phyloP scores from a whole-genome alignment of 1,139 yeast species.

The Suhomyces kunorum region DNA sequence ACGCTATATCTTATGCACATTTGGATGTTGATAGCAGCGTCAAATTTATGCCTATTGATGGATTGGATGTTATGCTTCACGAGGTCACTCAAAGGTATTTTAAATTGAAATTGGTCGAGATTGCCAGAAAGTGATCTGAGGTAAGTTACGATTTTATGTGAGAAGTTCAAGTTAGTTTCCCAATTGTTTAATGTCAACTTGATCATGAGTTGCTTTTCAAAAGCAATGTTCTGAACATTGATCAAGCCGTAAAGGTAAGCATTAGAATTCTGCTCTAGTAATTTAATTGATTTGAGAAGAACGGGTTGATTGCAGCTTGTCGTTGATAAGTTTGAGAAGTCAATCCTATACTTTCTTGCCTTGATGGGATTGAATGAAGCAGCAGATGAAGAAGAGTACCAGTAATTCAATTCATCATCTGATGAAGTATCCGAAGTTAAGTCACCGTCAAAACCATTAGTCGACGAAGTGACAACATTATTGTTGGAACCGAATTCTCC shows the following conservation, averaged over 20 bases:
- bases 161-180: conserved; percentile 34
- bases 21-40: conserved; percentile 17
- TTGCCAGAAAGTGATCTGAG: conserved; percentile 28
- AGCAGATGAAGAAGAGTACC: conserved; percentile 9
- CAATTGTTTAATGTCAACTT: conserved; percentile 44
- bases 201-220: conserved; percentile 37
- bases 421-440: conserved; percentile 21
- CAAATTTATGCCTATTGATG: conserved; percentile 1
- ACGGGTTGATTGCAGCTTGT: conserved; percentile 10
- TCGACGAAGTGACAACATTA: neutral
- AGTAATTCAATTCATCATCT: conserved; percentile 21
- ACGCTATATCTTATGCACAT: conserved; percentile 25
- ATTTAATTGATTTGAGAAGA: conserved; percentile 10
- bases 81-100: conserved; percentile 34
- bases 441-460: conserved; percentile 12
- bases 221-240: conserved; percentile 40
- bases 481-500: conserved; percentile 11
- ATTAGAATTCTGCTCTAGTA: conserved; percentile 9
- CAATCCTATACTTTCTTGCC: conserved; percentile 13
- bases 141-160: conserved; percentile 23
- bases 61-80: conserved; percentile 13
- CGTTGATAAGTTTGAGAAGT: conserved; percentile 14
- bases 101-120: conserved; percentile 43
- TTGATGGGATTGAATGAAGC: conserved; percentile 1
- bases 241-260: conserved; percentile 29